Percentiles rank a stretch among this genome's conserved stretches.
Conservation (phyloP, 371 early-diverging fungal species). For the Mucor circinelloides region DNA sequence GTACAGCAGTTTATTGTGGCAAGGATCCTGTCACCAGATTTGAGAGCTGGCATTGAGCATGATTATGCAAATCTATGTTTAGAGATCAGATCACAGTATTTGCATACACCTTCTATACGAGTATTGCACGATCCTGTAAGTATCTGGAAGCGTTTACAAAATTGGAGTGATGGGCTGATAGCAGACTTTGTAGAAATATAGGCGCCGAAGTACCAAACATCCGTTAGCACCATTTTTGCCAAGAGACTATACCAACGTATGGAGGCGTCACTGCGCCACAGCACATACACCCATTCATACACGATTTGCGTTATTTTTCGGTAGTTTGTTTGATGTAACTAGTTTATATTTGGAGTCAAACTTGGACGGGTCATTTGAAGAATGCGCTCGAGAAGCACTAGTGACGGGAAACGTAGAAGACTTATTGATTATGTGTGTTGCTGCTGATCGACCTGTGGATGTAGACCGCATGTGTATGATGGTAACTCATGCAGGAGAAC, state of each 20-base stretch:
- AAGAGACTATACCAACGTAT: conserved; percentile 43
- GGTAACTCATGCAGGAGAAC: conserved; percentile 47
- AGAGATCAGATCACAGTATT: conserved; percentile 37
- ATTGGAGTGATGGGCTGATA: background rate
- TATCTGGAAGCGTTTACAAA: background rate
- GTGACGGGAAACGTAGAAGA: conserved; percentile 47
- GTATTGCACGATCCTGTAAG: conserved; percentile 52
- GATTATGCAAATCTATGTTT: conserved; percentile 48
- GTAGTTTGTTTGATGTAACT: conserved; percentile 42
- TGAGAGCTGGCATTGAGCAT: conserved; percentile 28
- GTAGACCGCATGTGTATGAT: conserved; percentile 46
- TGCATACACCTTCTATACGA: conserved; percentile 46
- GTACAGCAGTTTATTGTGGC: conserved; percentile 38
- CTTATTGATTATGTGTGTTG: conserved; percentile 40
- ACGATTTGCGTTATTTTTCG: conserved; percentile 49
- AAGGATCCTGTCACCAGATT: conserved; percentile 27
- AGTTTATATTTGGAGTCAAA: conserved; percentile 51
- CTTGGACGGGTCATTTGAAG: conserved; percentile 52
- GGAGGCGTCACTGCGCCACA: conserved; percentile 44
- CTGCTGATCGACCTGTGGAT: conserved; percentile 44
- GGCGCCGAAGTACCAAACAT: conserved; percentile 50
- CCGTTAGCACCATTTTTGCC: conserved; percentile 57
- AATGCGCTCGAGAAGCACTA: conserved; percentile 46
- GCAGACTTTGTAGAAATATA: conserved; percentile 41
- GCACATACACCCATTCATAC: conserved; percentile 15